phyloP scores from a whole-genome alignment of 2,329 filamentous ascomycete species.

The Aspergillus novoparasiticus region DNA sequence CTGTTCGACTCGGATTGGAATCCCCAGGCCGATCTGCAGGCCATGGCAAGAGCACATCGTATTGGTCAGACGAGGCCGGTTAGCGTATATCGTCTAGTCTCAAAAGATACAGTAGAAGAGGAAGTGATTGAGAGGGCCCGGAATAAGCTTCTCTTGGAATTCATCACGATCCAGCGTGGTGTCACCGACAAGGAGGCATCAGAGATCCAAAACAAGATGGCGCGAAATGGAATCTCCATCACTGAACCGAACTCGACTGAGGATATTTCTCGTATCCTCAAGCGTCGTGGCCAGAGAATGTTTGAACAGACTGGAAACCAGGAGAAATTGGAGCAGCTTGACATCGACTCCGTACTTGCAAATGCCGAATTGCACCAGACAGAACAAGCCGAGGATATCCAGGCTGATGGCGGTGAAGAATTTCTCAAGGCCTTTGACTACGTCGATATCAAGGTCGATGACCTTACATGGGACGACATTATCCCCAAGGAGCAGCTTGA shows the following conservation, averaged over 20 bases:
- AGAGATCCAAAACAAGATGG: constrained; percentile 77
- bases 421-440: constrained; percentile 90
- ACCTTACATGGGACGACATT: constrained; percentile 97
- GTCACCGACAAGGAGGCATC: constrained; percentile 92
- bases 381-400: constrained; percentile 89
- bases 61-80: constrained; percentile 97
- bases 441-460: constrained; percentile 91
- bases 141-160: constrained; percentile 96
- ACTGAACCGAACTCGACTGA: constrained; percentile 88
- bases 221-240: constrained; percentile 58
- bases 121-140: constrained; percentile 94
- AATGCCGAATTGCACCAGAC: constrained; percentile 98
- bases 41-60: constrained; percentile 96
- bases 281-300: constrained; percentile 98
- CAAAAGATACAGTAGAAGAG: constrained; percentile 97
- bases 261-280: constrained; percentile 94
- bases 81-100: constrained; percentile 93
- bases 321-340: constrained; percentile 91
- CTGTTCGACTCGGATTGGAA: constrained; percentile 98
- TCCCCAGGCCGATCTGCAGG: constrained; percentile 94
- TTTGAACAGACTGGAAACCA: constrained; percentile 98
- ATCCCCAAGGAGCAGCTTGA: constrained; percentile 93
- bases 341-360: constrained; percentile 95
- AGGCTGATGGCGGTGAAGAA: constrained; percentile 94
- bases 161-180: constrained; percentile 93